Percentiles rank a stretch among this genome's conserved stretches.
Evolutionary conservation across 495 filamentous ascomycete genomes (phyloP).

Genomic region (Trichoderma virens): DNA sequence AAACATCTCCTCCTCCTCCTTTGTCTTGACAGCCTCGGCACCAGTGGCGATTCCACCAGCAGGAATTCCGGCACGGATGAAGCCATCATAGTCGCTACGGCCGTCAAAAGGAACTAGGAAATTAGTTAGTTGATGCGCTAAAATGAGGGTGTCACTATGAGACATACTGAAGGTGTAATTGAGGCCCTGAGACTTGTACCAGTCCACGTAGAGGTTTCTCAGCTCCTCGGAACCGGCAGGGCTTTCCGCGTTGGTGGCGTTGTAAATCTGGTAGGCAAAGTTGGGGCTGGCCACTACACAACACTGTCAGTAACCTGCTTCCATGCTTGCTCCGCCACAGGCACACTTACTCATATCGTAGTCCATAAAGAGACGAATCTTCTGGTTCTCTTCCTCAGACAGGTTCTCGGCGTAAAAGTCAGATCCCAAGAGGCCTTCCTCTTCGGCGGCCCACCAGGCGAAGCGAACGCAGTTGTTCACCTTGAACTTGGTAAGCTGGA

Average conservation of each 20-base stretch:
- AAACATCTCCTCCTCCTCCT: conserved; percentile 42
- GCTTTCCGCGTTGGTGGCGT: conserved; percentile 37
- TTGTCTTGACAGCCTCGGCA: conserved; percentile 49
- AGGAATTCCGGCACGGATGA: conserved; percentile 45
- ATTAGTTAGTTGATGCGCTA: not conserved
- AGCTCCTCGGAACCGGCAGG: conserved; percentile 42
- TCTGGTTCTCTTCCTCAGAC: conserved; percentile 40
- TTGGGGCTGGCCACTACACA: conserved; percentile 39
- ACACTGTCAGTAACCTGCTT: not conserved
- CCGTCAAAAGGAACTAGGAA: conserved; percentile 40
- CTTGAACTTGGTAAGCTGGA: conserved; percentile 38
- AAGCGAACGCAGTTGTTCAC: conserved; percentile 52
- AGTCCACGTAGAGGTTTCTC: conserved; percentile 43
- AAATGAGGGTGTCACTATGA: not conserved
- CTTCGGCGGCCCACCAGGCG: conserved; percentile 51
- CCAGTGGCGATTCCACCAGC: conserved; percentile 56
- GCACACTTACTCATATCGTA: conserved; percentile 41
- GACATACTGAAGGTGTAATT: conserved; percentile 38
- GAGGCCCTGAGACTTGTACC: conserved; percentile 37
- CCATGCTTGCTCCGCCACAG: not conserved
- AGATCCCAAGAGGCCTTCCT: conserved; percentile 50
- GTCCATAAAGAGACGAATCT: conserved; percentile 52
- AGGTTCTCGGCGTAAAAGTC: conserved; percentile 46
- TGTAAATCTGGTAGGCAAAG: conserved; percentile 47
- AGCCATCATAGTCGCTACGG: conserved; percentile 49